These are phyloP conservation scores for Candida ulmi DNA, from an alignment of 805 yeast species.

Conservation along the genomic window DNA sequence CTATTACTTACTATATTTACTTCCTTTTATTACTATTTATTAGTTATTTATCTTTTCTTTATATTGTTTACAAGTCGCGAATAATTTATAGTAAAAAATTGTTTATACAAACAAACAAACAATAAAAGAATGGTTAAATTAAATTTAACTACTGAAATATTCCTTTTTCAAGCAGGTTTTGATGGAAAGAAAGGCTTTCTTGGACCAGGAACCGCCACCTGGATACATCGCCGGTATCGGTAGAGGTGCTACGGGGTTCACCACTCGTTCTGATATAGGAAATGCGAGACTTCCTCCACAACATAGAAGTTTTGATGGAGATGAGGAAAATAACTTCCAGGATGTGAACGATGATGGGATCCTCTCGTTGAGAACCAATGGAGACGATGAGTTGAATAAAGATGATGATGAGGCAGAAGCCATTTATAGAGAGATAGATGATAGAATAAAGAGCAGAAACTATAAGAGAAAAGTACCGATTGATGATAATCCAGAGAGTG, in stretches of 20 bases:
- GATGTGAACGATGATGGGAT: slow-evolving; percentile 25
- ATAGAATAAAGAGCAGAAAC: slow-evolving; percentile 32
- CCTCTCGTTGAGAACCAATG: slow-evolving; percentile 25
- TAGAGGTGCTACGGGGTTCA: slow-evolving; percentile 91
- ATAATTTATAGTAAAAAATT: too few species aligned
- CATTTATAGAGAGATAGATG: slow-evolving; percentile 64
- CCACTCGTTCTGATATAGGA: slow-evolving; percentile 76
- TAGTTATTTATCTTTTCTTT: too few species aligned
- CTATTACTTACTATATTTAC: too few species aligned
- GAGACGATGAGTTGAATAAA: slow-evolving; percentile 19
- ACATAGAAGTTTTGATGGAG: slow-evolving; percentile 17
- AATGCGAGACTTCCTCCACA: slow-evolving; percentile 31
- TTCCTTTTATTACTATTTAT: too few species aligned
- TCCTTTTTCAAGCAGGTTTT: background rate
- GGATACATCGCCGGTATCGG: slow-evolving; percentile 93
- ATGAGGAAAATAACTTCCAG: slow-evolving; percentile 18
- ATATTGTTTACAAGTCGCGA: too few species aligned
- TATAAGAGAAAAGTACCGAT: slow-evolving; percentile 15
- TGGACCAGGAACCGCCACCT: slow-evolving; percentile 81
- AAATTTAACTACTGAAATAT: too few species aligned
- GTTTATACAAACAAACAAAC: too few species aligned
- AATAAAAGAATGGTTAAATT: too few species aligned
- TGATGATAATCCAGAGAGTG: slow-evolving; percentile 22
- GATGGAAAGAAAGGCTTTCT: slow-evolving; percentile 56
- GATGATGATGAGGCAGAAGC: slow-evolving; percentile 78